Base-by-base conservation (phyloP, 257 asterid species). In the Vinca minor region DNA sequence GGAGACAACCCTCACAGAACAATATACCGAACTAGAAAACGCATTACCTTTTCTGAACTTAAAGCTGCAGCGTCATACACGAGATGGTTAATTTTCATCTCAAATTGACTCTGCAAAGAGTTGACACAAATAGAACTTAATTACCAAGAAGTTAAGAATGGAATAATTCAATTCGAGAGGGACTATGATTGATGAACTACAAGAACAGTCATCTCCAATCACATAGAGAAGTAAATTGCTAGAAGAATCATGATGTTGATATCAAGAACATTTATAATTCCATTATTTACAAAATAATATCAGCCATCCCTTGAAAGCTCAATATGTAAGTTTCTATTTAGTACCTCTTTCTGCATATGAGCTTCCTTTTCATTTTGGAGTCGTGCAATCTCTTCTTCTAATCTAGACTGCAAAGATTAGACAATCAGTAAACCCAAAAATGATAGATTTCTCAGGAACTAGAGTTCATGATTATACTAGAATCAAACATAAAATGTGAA, bases 341-440 rank as follows among this genome's bases (percentile, higher is more conserved):
- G 64, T 76, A 81, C 87, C 92, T 71, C 79, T 75, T 79, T 81
- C 69, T 72, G 88, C 82, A 67, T 38, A 45, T 69, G 75, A 63
- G 58, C 69, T 14, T 81, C 65, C 41, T 76, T 71, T 75, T 81
- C 85, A 54, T 15, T 65, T 65, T 75, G 77, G 62, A 80, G 73
- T 31, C 79, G 77, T 48, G 62, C 69, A 67, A 73, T 60, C 63
- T 64, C 80, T 54, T 70, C 76, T 44, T 75, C 81, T 54, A 79
- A 74, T 59, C 44, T 59, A 71, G 48, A 76, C 89, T 84, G 79
- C 25, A 64, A 67, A 56, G 42, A 32, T 31, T 60, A 48, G 53
- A 47, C 56, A 65, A 50, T 75, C n/a, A 71, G 59, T 42, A 23
- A 67, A 72, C 39, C 38, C 29, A 18, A 14, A n/a, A 28, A 62